Conservation (phyloP, 495 filamentous ascomycete species). For the Aspergillus nidulans region DNA sequence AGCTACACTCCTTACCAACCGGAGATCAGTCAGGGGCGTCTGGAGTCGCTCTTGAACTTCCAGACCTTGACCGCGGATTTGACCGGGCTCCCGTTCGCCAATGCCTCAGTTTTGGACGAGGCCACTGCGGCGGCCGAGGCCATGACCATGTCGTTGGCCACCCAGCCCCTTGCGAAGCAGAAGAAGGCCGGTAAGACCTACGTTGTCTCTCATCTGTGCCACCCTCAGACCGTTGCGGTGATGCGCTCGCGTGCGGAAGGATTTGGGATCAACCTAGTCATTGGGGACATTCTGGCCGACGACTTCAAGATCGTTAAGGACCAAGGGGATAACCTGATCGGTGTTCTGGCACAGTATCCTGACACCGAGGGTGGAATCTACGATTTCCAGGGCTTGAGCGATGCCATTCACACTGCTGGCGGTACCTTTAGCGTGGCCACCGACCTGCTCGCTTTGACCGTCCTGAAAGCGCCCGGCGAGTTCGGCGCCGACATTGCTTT, state of each 20-base stretch:
- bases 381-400: constrained; percentile 68
- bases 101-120: constrained; percentile 92
- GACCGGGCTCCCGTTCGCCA: constrained; percentile 83
- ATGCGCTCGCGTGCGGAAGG: constrained; percentile 86
- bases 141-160: constrained; percentile 89
- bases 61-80: constrained; percentile 92
- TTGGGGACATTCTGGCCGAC: constrained; percentile 65
- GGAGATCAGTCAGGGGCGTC: constrained; percentile 91
- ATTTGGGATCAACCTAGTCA: constrained; percentile 77
- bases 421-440: constrained; percentile 87
- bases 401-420: constrained; percentile 72
- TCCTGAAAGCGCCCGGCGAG: constrained; percentile 88
- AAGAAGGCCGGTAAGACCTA: constrained; percentile 75
- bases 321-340: constrained; percentile 78
- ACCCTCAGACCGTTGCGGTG: constrained; percentile 87
- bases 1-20: constrained; percentile 99
- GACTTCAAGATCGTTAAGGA: constrained; percentile 60
- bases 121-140: constrained; percentile 93
- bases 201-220: constrained; percentile 76
- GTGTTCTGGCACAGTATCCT: constrained; percentile 92
- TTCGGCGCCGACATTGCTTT: constrained; percentile 98
- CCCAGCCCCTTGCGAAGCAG: constrained; percentile 64
- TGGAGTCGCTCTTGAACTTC: constrained; percentile 94
- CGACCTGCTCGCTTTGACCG: constrained; percentile 84
- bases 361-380: constrained; percentile 81